phyloP scores from a whole-genome alignment of 2,329 filamentous ascomycete species.

The Monascus ruber region DNA sequence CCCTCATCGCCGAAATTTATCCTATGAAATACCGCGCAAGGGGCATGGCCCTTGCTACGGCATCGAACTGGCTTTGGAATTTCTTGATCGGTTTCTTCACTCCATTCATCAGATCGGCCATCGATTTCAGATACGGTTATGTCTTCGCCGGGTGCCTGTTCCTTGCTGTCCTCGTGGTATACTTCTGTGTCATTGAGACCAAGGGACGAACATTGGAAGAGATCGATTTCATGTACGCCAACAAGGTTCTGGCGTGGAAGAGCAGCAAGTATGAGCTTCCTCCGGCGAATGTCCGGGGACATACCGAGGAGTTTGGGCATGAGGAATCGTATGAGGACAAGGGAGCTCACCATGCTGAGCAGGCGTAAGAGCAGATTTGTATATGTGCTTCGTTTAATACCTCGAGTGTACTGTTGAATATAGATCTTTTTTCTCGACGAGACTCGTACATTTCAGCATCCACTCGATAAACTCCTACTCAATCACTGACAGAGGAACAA shows the following conservation, averaged over 20 bases:
- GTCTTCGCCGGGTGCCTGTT: constrained; percentile 65
- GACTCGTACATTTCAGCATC: too few species aligned
- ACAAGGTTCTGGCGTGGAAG: constrained; percentile 48
- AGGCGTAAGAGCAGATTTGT: constrained; percentile 4
- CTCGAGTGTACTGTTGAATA: too few species aligned
- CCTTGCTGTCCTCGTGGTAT: constrained; percentile 49
- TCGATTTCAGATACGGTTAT: constrained; percentile 64
- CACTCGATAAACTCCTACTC: not conserved
- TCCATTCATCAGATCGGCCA: constrained; percentile 60
- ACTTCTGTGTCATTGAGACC: constrained; percentile 66
- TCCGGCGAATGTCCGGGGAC: constrained; percentile 8
- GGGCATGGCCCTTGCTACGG: constrained; percentile 67
- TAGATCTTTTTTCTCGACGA: too few species aligned
- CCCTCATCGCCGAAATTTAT: constrained; percentile 34
- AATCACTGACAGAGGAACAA: constrained; percentile 4
- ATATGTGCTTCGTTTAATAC: too few species aligned
- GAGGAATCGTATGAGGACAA: constrained; percentile 14
- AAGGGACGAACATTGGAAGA: constrained; percentile 61
- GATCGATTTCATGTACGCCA: constrained; percentile 63
- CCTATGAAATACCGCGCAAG: constrained; percentile 50
- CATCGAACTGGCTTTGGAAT: constrained; percentile 66
- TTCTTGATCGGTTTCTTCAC: constrained; percentile 67
- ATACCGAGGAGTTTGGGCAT: not conserved
- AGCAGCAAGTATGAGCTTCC: constrained; percentile 38
- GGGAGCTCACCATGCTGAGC: constrained; percentile 15